Conservation (phyloP, 345 rosid genomes). For the Theobroma cacao region DNA sequence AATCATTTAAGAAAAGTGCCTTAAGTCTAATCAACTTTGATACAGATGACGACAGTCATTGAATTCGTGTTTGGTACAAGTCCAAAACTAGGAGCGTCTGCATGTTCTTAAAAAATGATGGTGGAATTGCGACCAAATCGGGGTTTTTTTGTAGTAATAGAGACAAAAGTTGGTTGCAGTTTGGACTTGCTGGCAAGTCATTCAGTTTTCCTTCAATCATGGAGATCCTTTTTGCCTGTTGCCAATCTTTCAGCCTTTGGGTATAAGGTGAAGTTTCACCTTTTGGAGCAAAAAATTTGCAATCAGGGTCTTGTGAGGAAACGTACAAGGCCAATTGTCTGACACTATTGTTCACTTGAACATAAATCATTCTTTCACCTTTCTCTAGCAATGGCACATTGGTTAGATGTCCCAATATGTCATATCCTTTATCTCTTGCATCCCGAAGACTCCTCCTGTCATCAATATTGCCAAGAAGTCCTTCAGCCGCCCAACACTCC, state of each 20-base stretch:
- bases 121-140: slow-evolving; percentile 16
- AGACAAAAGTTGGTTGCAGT: slow-evolving; percentile 20
- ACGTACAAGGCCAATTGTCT: slow-evolving; percentile 24
- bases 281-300: slow-evolving; percentile 8
- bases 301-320: not conserved
- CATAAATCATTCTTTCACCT: slow-evolving; percentile 14
- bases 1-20: slow-evolving; percentile 34
- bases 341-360: slow-evolving; percentile 21
- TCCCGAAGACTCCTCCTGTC: not conserved
- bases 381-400: slow-evolving; percentile 21
- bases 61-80: slow-evolving; percentile 20
- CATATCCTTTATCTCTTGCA: slow-evolving; percentile 15
- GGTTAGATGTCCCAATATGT: slow-evolving; percentile 17
- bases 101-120: slow-evolving; percentile 21
- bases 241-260: slow-evolving; percentile 11
- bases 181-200: slow-evolving; percentile 16
- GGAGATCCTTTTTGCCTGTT: slow-evolving; percentile 23
- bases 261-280: not conserved
- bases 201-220: slow-evolving; percentile 22
- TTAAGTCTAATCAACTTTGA: slow-evolving; percentile 9
- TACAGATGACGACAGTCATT: slow-evolving; percentile 19
- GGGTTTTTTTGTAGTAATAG: slow-evolving; percentile 20
- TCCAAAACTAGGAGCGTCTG: slow-evolving; percentile 29
- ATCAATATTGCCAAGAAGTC: slow-evolving; percentile 4
- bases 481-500: slow-evolving; percentile 32